Base-by-base conservation (phyloP, 2,329 filamentous ascomycete species). In the Cyanodermella asteris region DNA sequence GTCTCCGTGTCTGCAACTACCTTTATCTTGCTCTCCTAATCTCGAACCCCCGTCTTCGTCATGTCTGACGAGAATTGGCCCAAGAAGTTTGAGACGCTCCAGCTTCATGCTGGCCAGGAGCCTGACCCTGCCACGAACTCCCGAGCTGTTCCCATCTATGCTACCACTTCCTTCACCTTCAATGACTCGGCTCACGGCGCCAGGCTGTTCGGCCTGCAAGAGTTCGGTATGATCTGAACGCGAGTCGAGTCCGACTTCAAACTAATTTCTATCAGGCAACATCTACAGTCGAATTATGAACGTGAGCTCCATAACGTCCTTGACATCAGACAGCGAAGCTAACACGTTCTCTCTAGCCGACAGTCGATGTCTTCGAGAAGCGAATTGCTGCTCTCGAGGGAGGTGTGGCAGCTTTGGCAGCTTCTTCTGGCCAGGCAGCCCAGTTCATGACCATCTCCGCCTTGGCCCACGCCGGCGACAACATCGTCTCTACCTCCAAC, bases 261-360 rank as follows among this genome's bases (percentile, higher is more conserved):
- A n/a, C n/a, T n/a, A n/a, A n/a, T n/a, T n/a, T n/a, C n/a, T n/a
- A n/a, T n/a, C n/a, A n/a, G n/a, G n/a, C n/a, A 94, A 94, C 55
- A 91, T 94, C 49, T 97, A 97, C 62, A 87, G 73, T 48, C 78
- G 87, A 35, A 81, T 97, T 41, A 80, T 77, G 74, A 93, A 94
- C 52, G 76, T 80, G n/a, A n/a, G n/a, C n/a, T n/a, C n/a, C 43
- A 44, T 65, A 4, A 7, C n/a, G n/a, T n/a, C n/a, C n/a, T 18
- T 15, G 7, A 5, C 18, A 10, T 11, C 14, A 25, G 10, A n/a
- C n/a, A n/a, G n/a, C n/a, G n/a, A n/a, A n/a, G n/a, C n/a, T 23
- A 13, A 32, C 19, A 22, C 9, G 22, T 17, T 19, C 11, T 26
- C 14, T 28, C 28, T 36, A 80, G 72, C 82, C 84, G 3, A 94